Evolutionary conservation across 176 grass and related monocot genomes (phyloP), one percentile per base, ranked within the genome.

Genomic region (Oryza australiensis): DNA sequence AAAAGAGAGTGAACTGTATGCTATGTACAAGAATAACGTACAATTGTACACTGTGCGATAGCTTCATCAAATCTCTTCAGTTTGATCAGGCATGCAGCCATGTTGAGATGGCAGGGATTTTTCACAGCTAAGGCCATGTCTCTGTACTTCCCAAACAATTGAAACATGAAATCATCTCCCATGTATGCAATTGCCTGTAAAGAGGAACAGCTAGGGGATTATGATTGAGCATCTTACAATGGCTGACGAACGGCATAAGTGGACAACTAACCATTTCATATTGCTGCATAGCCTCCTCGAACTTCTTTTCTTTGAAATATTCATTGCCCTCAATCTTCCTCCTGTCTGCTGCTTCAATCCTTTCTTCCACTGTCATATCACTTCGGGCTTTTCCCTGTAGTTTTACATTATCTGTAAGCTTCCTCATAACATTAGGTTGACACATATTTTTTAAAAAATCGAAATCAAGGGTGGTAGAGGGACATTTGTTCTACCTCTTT

Each of bases 131-230:
- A 85, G 28, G 95, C 95, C 95, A 98, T 98, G 53, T 98, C 95
- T 83, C 95, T 93, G 59, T 98, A 98, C 86, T 95, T 98, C 5
- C 93, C 96, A 80, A 98, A 95, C 87, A 98, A 83, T 66, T 98
- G 96, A 91, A 98, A 98, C 90, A 98, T 95, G 82, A 98, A 97
- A 81, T 93, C 96, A 80, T 98, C 96, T 57, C 96, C 96, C 96
- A 95, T 98, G 37, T 98, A 98, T 20, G 96, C 93, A 87, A 99
- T 89, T 10, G 92, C 93, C 96, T 95, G 89, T n/a, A 87, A 67
- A 46, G 74, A 69, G 62, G 45, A 76, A 38, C 23, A 26, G n/a
- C 27, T 51, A 72, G 15, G 79, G 16, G 16, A 79, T 1, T 34
- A 22, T 79, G 59, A 86, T 77, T 38, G 65, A 15, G 34, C 66